Evolutionary conservation across 2,329 filamentous ascomycete genomes (phyloP).

Genomic region (Neobulgaria alba): DNA sequence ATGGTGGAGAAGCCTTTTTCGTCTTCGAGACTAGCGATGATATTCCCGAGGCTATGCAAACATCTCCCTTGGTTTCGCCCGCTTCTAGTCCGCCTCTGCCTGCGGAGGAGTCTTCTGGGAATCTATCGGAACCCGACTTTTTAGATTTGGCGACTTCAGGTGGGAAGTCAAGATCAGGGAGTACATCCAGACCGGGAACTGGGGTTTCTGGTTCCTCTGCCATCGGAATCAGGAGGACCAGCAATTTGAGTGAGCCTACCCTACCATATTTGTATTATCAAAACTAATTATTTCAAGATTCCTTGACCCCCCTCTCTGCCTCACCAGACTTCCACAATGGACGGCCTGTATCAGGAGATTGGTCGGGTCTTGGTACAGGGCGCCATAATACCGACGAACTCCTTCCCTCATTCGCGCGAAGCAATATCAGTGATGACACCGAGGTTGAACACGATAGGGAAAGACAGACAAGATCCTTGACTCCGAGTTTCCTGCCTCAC

Average conservation of each 20-base stretch:
- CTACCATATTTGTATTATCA: neutral
- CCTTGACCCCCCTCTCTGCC: constrained; percentile 42
- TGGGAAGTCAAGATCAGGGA: constrained; percentile 34
- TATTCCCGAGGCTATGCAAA: constrained; percentile 90
- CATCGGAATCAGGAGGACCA: constrained; percentile 26
- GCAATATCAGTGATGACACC: constrained; percentile 22
- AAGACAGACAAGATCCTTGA: constrained; percentile 32
- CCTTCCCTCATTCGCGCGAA: constrained; percentile 40
- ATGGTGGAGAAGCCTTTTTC: constrained; percentile 97
- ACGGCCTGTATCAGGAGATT: constrained; percentile 43
- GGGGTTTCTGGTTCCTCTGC: constrained; percentile 33
- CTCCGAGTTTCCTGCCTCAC: constrained; percentile 28
- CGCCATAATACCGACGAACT: constrained; percentile 48
- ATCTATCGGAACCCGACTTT: constrained; percentile 59
- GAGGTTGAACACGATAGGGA: constrained; percentile 30
- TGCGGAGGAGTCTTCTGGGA: constrained; percentile 35
- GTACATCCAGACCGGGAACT: constrained; percentile 36
- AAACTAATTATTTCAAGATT: constrained; percentile 19
- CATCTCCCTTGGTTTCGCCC: constrained; percentile 86
- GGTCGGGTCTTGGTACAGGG: constrained; percentile 32
- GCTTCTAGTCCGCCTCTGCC: constrained; percentile 70
- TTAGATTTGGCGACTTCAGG: constrained; percentile 46
- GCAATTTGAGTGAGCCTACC: constrained; percentile 24
- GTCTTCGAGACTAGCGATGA: constrained; percentile 91
- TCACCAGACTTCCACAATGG: constrained; percentile 42